Conservation (phyloP, 208 protist genomes). For the Leptomonas pyrrhocoris region DNA sequence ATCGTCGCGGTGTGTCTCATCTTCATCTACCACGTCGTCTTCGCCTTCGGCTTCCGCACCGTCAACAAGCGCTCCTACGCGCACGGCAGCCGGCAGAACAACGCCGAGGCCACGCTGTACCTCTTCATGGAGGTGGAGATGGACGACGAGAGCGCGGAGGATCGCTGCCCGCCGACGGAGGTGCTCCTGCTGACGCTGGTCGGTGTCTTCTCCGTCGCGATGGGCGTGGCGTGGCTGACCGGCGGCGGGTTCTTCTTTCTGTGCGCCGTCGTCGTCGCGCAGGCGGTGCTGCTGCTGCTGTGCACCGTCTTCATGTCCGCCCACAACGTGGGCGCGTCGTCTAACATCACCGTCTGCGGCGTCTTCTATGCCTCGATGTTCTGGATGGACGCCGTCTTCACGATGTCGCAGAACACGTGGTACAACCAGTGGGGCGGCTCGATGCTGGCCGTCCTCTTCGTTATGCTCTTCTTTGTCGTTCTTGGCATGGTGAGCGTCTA, state of each 20-base stretch:
- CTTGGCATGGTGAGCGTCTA: constrained; percentile 49
- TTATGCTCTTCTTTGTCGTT: constrained; percentile 46
- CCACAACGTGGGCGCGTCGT: constrained; percentile 40
- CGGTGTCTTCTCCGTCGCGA: constrained; percentile 37
- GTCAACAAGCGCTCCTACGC: constrained; percentile 45
- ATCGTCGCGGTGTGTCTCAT: constrained; percentile 63
- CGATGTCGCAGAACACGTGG: constrained; percentile 46
- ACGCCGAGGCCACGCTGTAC: constrained; percentile 48
- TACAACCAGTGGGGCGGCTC: constrained; percentile 42
- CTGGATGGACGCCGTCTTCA: constrained; percentile 67
- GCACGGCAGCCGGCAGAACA: constrained; percentile 63
- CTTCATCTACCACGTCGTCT: constrained; percentile 60
- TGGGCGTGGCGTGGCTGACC: constrained; percentile 53
- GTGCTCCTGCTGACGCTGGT: constrained; percentile 48
- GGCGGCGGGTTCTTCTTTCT: constrained; percentile 53
- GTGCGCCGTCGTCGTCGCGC: constrained; percentile 34
- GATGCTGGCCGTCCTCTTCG: constrained; percentile 42
- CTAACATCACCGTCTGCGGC: constrained; percentile 43
- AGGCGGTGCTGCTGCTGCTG: constrained; percentile 40
- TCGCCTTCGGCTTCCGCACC: constrained; percentile 52
- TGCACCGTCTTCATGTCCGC: constrained; percentile 36
- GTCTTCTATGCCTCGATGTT: constrained; percentile 50
- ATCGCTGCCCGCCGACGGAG: constrained; percentile 29
- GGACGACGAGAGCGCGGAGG: constrained; percentile 41
- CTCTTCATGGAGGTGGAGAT: constrained; percentile 57